A percentile compares a stretch with the other conserved stretches of the same genome.
phyloP scores from a whole-genome alignment of 805 yeast genomes.

The Saccharomycopsis oosterbeekiorum region DNA sequence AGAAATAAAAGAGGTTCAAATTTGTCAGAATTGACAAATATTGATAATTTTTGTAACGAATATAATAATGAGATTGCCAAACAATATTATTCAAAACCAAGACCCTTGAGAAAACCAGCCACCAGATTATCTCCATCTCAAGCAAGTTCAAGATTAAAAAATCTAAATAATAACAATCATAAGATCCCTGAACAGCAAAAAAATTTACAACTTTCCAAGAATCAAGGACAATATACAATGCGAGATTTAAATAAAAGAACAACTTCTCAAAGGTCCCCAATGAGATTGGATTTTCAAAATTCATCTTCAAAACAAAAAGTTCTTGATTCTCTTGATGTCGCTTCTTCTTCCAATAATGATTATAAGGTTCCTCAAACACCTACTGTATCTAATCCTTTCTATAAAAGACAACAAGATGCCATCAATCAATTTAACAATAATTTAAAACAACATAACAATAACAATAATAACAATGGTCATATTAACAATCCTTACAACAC shows the following conservation, averaged over 20 bases:
- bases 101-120: not conserved
- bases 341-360: not conserved
- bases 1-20: constrained; percentile 16
- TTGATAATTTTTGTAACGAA: constrained; percentile 7
- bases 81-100: constrained; percentile 3
- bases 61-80: constrained; percentile 13
- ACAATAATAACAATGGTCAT: not conserved
- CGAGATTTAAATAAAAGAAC: not conserved
- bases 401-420: not conserved
- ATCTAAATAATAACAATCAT: not conserved
- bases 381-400: not conserved
- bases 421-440: not conserved
- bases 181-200: not conserved
- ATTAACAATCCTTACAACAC: not conserved
- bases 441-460: not conserved
- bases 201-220: not conserved
- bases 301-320: not conserved
- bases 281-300: not conserved
- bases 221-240: not conserved
- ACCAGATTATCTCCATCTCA: not conserved
- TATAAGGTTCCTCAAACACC: not conserved
- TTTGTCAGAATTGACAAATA: not conserved
- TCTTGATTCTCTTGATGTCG: not conserved
- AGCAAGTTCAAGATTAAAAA: not conserved
- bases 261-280: not conserved